Evolutionary conservation across 2,329 filamentous ascomycete genomes (phyloP), one percentile per base, ranked within the genome.

Genomic region (Colletotrichum godetiae): DNA sequence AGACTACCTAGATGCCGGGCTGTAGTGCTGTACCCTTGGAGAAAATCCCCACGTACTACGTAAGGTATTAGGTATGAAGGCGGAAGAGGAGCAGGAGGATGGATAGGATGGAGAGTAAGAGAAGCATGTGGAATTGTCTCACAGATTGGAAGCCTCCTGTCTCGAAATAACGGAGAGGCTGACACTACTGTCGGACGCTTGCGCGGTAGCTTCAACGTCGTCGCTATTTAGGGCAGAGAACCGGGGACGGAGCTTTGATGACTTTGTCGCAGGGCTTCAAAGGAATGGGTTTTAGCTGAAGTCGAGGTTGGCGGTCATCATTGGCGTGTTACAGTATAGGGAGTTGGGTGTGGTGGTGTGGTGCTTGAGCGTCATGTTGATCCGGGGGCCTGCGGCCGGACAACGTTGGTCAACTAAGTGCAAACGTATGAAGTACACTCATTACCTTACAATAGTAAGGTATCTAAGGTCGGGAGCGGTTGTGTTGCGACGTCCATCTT

Each of bases 131-230:
- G 37, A 33, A 63, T 33, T 68, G 52, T 59, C 69, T 68, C 58
- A 29, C 37, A 68, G 31, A 58, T 57, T 63, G 55, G 65, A 49
- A 64, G 57, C 67, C 52, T 46, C 52, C 10, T 70, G 70, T 70
- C 70, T 73, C 70, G 46, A 73, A 65, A 70, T 60, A 73, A 63
- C 60, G 46, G 67, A 69, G 55, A 65, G 70, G 70, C 66, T 70
- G 66, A 46, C 70, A 56, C 70, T 73, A 73, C 59, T 61, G 67
- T 70, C 60, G 70, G 70, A 73, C 67, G 70, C 66, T 73, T 70
- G 67, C 42, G 55, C 15, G 37, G 70, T 73, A 70, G 70, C 67
- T 73, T 52, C 70, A 73, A 73, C 70, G 70, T 73, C 67, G 70
- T 70, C 60, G 56, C 59, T 31, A 42, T 58, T 49, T 53, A 24